Base-by-base conservation (phyloP, 148 eudicot species). In the Diospyros kaki region DNA sequence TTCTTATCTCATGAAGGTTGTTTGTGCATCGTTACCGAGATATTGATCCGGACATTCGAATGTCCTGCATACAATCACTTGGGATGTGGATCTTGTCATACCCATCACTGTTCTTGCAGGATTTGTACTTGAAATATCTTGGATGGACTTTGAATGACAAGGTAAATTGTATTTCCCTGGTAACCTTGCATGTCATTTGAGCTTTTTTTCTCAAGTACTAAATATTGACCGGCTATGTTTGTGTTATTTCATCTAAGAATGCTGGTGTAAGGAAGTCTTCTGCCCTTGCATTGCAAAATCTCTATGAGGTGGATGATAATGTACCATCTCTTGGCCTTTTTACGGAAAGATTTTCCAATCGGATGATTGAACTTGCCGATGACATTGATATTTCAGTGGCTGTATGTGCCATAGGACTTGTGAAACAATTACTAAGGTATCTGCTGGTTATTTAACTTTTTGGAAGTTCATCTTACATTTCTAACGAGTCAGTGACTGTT, bases 131-230 rank as follows among this genome's bases (percentile, higher is more conserved):
- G 71, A 95, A 95, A 83, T 95, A 95, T 87, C 99, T 95, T 69
- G 99, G 99, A 53, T 95, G 99, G 99, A 95, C 99, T 44, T 77
- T 95, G 77, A 95, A 93, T 83, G 99, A 95, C 88, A 93, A 92
- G 81, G 99, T 95, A 86, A 78, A 78, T 74, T 59, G 39, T 55
- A 53, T 8, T 40, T 59, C 8, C 38, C 3, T 55, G 17, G 41
- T 28, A 51, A 65, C 28, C 38, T 18, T 38, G 72, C 71, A 44
- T 59, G 28, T 68, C 39, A 72, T 13, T 73, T 50, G 41, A 44
- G 41, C 64, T 58, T 56, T 55, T 2, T 60, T 54, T 54, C 40
- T 39, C 46, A 60, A 58, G 56, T 39, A 8, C 52, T 48, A 48
- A 48, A 48, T 48, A 48, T 48, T 48, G 6, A 4, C n/a, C 58